phyloP scores from a whole-genome alignment of 208 protist species.

The Leishmania mexicana region DNA sequence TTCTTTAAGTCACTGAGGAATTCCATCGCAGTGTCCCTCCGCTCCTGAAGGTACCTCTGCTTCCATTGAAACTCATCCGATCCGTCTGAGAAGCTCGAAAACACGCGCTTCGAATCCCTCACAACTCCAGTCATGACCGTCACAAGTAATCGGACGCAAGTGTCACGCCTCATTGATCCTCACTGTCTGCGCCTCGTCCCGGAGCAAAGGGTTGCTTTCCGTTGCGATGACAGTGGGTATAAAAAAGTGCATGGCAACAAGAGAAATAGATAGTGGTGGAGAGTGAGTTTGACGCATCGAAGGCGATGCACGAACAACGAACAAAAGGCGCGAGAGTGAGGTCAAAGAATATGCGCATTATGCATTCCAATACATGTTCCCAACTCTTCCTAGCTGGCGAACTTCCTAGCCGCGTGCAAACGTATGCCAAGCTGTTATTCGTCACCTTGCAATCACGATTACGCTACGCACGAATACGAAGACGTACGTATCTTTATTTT shows the following conservation, averaged over 20 bases:
- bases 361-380: background rate
- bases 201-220: background rate
- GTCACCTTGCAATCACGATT: background rate
- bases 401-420: background rate
- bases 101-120: background rate
- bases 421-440: background rate
- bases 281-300: background rate
- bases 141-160: background rate
- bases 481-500: background rate
- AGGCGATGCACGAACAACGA: background rate
- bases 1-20: constrained; percentile 78
- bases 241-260: constrained; percentile 10
- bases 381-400: background rate
- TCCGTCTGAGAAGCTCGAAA: constrained; percentile 37
- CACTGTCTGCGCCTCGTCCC: background rate
- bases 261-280: background rate
- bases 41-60: constrained; percentile 61
- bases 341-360: background rate
- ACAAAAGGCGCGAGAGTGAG: background rate
- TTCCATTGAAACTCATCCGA: constrained; percentile 76
- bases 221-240: background rate
- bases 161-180: background rate
- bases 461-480: background rate
- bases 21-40: constrained; percentile 58
- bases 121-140: background rate